phyloP scores from a whole-genome alignment of 1,284 basidiomycete genomes.

The Pseudozyma pruni region DNA sequence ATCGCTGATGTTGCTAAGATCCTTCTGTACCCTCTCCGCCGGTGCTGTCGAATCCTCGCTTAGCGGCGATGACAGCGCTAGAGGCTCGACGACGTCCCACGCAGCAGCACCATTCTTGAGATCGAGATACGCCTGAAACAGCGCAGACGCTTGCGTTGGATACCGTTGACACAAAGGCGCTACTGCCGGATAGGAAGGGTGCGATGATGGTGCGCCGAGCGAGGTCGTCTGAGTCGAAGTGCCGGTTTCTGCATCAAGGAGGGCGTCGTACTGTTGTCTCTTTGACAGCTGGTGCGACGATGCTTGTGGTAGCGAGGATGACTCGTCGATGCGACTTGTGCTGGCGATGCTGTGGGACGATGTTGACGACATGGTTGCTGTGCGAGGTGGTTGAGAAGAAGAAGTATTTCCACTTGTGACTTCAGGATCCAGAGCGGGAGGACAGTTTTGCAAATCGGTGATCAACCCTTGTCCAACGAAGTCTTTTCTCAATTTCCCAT shows the following conservation, averaged over 20 bases:
- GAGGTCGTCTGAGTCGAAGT: neutral
- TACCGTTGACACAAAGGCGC: slow-evolving; percentile 43
- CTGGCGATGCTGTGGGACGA: neutral
- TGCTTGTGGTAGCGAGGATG: slow-evolving; percentile 6
- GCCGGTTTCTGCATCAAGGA: slow-evolving; percentile 26
- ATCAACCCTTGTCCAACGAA: too few relatives aligned
- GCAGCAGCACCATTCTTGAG: slow-evolving; percentile 58
- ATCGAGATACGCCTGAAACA: slow-evolving; percentile 66
- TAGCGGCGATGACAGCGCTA: slow-evolving; percentile 4
- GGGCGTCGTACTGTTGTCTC: slow-evolving; percentile 37
- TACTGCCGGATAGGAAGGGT: slow-evolving; percentile 41
- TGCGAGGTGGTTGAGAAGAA: too few relatives aligned
- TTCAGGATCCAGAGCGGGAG: too few relatives aligned
- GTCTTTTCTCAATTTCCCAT: too few relatives aligned
- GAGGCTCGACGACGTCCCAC: slow-evolving; percentile 54
- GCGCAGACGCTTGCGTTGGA: slow-evolving; percentile 59
- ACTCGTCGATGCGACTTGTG: neutral
- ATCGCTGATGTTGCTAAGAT: slow-evolving; percentile 18
- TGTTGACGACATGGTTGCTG: slow-evolving; percentile 17
- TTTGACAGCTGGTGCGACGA: slow-evolving; percentile 33
- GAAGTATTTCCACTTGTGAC: too few relatives aligned
- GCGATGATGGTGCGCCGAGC: slow-evolving; percentile 20
- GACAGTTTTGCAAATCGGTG: too few relatives aligned
- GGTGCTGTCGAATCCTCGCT: neutral
- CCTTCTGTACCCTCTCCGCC: neutral